Evolutionary conservation across 148 eudicot genomes (phyloP).

Genomic region (Oxyria digyna): DNA sequence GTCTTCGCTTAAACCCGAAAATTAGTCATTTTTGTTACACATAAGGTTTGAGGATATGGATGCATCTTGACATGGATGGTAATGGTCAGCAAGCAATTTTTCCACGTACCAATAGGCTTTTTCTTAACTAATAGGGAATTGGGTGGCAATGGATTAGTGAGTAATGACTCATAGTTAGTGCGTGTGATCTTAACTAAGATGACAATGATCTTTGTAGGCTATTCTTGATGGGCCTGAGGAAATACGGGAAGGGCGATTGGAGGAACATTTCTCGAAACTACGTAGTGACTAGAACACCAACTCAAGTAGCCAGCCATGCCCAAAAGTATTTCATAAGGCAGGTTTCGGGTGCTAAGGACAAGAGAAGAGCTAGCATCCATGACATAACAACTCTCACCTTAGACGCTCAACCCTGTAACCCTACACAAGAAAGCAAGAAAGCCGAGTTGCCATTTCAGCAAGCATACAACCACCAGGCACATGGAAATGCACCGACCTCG

Average conservation of each 20-base stretch:
- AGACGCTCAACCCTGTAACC: slow-evolving; percentile 29
- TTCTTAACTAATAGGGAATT: too few species aligned
- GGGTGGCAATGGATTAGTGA: neutral
- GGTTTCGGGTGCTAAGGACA: slow-evolving; percentile 88
- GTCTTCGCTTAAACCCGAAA: too few species aligned
- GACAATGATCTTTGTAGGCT: slow-evolving; percentile 31
- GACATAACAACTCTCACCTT: slow-evolving; percentile 85
- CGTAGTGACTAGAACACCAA: slow-evolving; percentile 84
- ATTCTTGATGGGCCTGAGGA: slow-evolving; percentile 85
- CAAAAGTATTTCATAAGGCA: slow-evolving; percentile 95
- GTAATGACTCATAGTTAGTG: neutral
- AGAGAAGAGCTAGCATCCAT: slow-evolving; percentile 90
- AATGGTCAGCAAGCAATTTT: too few species aligned
- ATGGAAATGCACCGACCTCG: neutral
- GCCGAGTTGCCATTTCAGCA: slow-evolving; percentile 34
- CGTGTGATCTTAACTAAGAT: neutral
- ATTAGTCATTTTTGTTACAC: too few species aligned
- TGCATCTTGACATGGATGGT: too few species aligned
- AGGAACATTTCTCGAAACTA: slow-evolving; percentile 90
- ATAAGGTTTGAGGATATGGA: neutral
- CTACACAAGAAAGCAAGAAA: slow-evolving; percentile 41
- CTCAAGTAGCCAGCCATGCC: slow-evolving; percentile 99
- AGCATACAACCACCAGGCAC: slow-evolving; percentile 3
- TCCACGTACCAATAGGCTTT: too few species aligned
- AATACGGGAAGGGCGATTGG: slow-evolving; percentile 99